A percentile compares a stretch with the other conserved stretches of the same genome.
phyloP scores from a whole-genome alignment of 805 yeast genomes.

The Candida ortonii region DNA sequence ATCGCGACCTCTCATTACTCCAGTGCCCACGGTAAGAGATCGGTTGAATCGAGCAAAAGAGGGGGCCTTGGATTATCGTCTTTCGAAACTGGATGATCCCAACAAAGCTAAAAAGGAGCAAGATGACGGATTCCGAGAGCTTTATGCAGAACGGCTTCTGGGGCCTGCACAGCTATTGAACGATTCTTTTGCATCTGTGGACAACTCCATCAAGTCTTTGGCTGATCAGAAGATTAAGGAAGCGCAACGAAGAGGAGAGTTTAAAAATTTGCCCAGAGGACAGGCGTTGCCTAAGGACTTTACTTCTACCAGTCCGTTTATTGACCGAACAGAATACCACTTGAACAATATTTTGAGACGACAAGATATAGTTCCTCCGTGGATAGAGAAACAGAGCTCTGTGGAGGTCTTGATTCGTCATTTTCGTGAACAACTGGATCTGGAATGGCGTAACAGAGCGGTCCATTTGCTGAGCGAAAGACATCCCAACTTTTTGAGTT shows the following conservation, averaged over 20 bases:
- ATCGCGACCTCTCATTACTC: slow-evolving; percentile 13
- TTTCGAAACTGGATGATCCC: slow-evolving; percentile 39
- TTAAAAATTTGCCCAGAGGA: slow-evolving; percentile 63
- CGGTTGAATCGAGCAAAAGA: slow-evolving; percentile 64
- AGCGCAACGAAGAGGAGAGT: slow-evolving; percentile 68
- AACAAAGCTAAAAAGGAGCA: slow-evolving; percentile 22
- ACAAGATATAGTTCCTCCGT: slow-evolving; percentile 83
- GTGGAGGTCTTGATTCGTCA: slow-evolving; percentile 45
- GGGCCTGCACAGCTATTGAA: slow-evolving; percentile 52
- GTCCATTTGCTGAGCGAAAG: slow-evolving; percentile 30
- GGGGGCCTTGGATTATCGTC: slow-evolving; percentile 58
- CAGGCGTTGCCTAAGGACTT: slow-evolving; percentile 44
- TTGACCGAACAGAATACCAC: slow-evolving; percentile 71
- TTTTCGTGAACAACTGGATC: slow-evolving; percentile 46
- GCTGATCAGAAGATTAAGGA: slow-evolving; percentile 79
- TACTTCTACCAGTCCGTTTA: slow-evolving; percentile 48
- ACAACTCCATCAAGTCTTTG: slow-evolving; percentile 56
- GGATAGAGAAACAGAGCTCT: slow-evolving; percentile 78
- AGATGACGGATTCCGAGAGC: slow-evolving; percentile 52
- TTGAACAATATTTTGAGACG: slow-evolving; percentile 70
- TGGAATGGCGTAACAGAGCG: slow-evolving; percentile 37
- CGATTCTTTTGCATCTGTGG: slow-evolving; percentile 40
- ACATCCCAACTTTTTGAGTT: slow-evolving; percentile 18
- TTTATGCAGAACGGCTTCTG: slow-evolving; percentile 61
- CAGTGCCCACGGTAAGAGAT: slow-evolving; percentile 26